These are phyloP conservation scores for Delonix regia DNA, from an alignment of 306 rosid species.

Conservation along the genomic window DNA sequence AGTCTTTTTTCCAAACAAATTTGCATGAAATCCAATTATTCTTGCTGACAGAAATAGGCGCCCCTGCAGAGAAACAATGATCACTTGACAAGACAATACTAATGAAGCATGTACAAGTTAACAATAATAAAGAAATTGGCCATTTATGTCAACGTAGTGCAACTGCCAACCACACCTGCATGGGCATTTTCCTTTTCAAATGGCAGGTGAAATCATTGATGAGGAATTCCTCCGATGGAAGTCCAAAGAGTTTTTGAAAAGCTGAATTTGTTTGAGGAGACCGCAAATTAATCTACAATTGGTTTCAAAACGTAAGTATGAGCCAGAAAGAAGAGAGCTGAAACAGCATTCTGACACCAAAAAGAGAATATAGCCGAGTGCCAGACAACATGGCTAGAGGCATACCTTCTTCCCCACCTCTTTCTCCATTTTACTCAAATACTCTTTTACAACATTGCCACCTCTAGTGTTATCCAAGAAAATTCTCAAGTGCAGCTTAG, in stretches of 20 bases:
- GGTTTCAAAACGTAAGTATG: constrained; percentile 4
- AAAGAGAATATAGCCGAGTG: neutral
- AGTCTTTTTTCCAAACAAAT: constrained; percentile 89
- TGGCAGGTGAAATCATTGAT: constrained; percentile 98
- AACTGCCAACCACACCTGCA: constrained; percentile 68
- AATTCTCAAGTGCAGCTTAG: constrained; percentile 90
- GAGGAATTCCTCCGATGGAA: constrained; percentile 98
- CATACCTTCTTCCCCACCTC: constrained; percentile 97
- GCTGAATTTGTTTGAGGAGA: constrained; percentile 98
- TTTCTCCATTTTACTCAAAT: constrained; percentile 92
- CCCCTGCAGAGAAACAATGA: constrained; percentile 62
- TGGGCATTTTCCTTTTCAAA: constrained; percentile 91
- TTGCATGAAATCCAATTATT: constrained; percentile 93
- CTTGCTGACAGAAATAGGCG: constrained; percentile 94
- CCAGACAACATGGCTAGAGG: constrained; percentile 9
- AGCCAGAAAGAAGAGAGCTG: constrained; percentile 29
- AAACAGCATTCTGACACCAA: constrained; percentile 29
- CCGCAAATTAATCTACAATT: constrained; percentile 75
- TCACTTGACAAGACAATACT: constrained; percentile 33
- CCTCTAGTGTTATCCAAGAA: constrained; percentile 89
- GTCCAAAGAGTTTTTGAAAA: constrained; percentile 87
- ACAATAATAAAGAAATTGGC: constrained; percentile 17
- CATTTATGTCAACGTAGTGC: constrained; percentile 27
- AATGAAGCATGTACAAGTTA: constrained; percentile 25
- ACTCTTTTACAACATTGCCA: constrained; percentile 71